Percentiles rank a stretch among this genome's conserved stretches.
phyloP scores from a whole-genome alignment of 495 filamentous ascomycete genomes.

The Podospora pseudopauciseta region DNA sequence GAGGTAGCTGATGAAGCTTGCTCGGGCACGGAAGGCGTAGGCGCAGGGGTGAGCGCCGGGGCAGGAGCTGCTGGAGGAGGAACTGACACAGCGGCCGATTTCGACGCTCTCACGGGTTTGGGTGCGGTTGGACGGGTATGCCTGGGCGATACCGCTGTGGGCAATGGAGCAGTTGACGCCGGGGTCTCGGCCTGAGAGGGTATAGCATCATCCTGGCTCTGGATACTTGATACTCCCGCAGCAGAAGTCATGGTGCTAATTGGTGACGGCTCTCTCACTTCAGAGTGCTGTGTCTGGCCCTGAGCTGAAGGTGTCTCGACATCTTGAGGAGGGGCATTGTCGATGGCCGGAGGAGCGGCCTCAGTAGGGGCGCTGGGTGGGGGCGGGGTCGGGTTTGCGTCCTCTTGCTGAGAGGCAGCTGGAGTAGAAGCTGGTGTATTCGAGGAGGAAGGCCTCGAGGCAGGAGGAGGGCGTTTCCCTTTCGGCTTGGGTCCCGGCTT shows the following conservation, averaged over 20 bases:
- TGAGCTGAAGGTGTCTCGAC: not conserved
- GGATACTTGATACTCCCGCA: not conserved
- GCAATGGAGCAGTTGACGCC: not conserved
- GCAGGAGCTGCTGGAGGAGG: not conserved
- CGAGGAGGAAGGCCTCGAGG: not conserved
- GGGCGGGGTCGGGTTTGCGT: slow-evolving; percentile 3
- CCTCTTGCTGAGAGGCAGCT: not conserved
- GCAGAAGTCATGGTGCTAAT: not conserved
- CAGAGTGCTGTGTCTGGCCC: not conserved
- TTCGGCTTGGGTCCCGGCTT: slow-evolving; percentile 34
- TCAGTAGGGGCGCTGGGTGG: not conserved
- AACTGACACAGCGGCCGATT: not conserved
- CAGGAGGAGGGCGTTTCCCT: not conserved
- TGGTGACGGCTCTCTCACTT: not conserved
- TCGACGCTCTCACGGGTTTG: not conserved
- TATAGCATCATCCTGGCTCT: not conserved
- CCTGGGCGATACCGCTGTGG: not conserved
- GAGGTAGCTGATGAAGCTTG: not conserved
- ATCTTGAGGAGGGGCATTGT: not conserved
- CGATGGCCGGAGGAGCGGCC: not conserved
- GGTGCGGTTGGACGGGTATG: not conserved
- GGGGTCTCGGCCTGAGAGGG: not conserved
- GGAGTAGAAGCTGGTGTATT: not conserved
- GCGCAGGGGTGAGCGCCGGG: not conserved
- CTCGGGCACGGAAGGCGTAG: not conserved